Percentiles rank a stretch among this genome's conserved stretches.
Conservation (phyloP, 75 land plant species). For the Cunninghamia lanceolata region DNA sequence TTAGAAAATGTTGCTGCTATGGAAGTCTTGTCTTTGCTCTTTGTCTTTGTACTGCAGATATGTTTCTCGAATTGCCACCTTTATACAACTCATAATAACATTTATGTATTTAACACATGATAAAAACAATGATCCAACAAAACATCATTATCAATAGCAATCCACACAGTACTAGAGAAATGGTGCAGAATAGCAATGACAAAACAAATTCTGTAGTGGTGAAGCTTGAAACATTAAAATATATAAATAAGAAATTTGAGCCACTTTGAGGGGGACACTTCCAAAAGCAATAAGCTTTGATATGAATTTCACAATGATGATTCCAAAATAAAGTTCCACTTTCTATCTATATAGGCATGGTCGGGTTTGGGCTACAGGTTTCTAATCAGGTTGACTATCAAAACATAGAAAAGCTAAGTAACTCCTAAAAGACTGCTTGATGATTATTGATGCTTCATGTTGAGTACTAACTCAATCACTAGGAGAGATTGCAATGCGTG, state of each 20-base stretch:
- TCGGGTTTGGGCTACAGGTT: background rate
- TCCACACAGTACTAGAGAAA: background rate
- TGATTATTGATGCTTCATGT: background rate
- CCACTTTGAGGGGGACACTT: background rate
- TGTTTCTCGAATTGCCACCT: background rate
- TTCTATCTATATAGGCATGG: background rate
- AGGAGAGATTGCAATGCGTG: background rate
- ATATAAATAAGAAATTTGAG: background rate
- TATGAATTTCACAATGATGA: background rate
- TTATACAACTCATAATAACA: no score
- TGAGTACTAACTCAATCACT: background rate
- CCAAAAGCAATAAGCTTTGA: background rate
- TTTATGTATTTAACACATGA: background rate
- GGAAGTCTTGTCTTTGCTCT: no score
- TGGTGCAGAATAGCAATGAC: no score
- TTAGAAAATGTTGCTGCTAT: no score
- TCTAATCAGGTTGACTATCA: background rate
- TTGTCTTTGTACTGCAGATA: no score
- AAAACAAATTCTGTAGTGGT: no score
- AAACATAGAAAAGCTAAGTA: background rate
- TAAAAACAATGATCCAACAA: background rate
- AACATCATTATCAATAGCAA: background rate
- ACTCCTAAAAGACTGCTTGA: background rate
- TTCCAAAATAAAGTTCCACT: background rate
- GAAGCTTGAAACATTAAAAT: no score